A percentile compares a stretch with the other conserved stretches of the same genome.
Conservation (phyloP, 2,329 filamentous ascomycete genomes). For the Colletotrichum orchidophilum region DNA sequence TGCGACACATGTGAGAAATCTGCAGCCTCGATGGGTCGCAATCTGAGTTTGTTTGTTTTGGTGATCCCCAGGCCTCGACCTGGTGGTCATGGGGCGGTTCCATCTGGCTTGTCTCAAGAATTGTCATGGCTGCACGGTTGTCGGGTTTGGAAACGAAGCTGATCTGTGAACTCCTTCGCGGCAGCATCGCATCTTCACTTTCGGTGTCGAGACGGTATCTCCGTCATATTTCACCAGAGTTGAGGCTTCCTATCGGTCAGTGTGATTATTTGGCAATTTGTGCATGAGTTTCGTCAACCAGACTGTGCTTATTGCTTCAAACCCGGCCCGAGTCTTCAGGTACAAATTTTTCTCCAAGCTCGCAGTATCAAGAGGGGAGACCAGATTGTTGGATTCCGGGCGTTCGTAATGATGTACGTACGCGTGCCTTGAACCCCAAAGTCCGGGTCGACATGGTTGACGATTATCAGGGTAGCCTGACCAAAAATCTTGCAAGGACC, state of each 20-base stretch:
- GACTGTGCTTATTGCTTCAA: neutral
- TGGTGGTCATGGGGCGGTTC: neutral
- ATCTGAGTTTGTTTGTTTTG: slow-evolving; percentile 23
- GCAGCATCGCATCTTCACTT: neutral
- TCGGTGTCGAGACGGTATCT: neutral
- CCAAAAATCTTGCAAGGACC: neutral
- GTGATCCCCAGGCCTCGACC: neutral
- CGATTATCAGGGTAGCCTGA: neutral
- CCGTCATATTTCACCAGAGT: neutral
- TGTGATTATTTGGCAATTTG: neutral
- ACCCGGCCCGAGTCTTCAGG: neutral
- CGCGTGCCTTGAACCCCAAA: neutral
- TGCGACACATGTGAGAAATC: slow-evolving; percentile 25
- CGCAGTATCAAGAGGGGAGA: neutral
- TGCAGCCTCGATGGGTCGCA: slow-evolving; percentile 1
- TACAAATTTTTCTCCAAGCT: neutral
- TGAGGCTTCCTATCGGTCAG: neutral
- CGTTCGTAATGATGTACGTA: neutral
- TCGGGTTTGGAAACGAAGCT: neutral
- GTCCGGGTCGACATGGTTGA: neutral
- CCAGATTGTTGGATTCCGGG: neutral
- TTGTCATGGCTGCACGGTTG: slow-evolving; percentile 15
- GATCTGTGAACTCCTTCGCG: neutral
- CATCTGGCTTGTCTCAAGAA: slow-evolving; percentile 17
- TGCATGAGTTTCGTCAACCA: neutral